A percentile compares a stretch with the other conserved stretches of the same genome.
phyloP scores from a whole-genome alignment of 2,329 filamentous ascomycete genomes.

The Zymoseptoria ardabiliae region DNA sequence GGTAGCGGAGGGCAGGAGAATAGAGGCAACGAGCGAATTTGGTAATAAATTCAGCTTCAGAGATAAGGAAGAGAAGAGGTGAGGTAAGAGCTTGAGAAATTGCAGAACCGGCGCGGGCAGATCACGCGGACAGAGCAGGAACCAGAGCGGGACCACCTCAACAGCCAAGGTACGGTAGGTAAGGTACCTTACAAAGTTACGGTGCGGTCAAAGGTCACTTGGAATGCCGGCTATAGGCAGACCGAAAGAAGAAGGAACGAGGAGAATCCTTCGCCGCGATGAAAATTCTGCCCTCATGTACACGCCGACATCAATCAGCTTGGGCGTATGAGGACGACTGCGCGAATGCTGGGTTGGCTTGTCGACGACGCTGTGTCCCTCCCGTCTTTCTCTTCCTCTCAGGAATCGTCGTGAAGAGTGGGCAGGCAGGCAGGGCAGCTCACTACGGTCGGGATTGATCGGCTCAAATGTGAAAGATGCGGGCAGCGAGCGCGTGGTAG shows the following conservation, averaged over 20 bases:
- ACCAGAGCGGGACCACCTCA: not conserved
- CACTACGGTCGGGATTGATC: not conserved
- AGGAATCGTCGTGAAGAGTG: not conserved
- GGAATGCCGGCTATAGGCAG: not conserved
- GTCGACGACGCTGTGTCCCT: not conserved
- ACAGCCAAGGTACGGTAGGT: not conserved
- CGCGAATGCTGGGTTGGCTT: not conserved
- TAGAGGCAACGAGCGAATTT: constrained; percentile 14
- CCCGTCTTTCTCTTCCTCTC: not conserved
- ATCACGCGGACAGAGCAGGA: constrained; percentile 5
- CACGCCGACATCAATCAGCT: not conserved
- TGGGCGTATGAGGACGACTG: not conserved
- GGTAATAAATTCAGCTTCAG: constrained; percentile 18
- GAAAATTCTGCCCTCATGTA: not conserved
- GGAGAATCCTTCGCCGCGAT: not conserved
- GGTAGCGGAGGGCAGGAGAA: constrained; percentile 1
- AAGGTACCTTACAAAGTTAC: too few relatives aligned
- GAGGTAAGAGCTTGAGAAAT: constrained; percentile 27
- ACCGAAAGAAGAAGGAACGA: not conserved
- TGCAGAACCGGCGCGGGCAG: constrained; percentile 9
- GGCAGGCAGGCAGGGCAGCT: not conserved
- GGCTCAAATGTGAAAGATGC: too few relatives aligned
- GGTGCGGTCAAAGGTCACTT: not conserved
- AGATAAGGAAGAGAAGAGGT: constrained; percentile 14
- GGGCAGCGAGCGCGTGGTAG: not conserved